phyloP scores from a whole-genome alignment of 805 yeast species.

The Wickerhamomyces sydowiorum region DNA sequence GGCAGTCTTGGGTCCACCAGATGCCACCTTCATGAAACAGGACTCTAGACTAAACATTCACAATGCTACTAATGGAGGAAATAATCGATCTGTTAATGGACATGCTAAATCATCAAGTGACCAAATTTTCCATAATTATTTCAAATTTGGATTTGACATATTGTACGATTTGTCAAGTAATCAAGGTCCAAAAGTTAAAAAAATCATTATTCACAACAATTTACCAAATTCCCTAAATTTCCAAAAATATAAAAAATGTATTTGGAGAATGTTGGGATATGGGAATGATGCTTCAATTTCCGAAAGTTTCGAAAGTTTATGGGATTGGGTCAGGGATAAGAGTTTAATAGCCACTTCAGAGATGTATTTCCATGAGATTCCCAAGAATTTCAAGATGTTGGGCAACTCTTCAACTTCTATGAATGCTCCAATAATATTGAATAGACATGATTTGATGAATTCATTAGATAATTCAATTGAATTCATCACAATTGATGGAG shows the following conservation, averaged over 20 bases:
- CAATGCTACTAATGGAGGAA: conserved; percentile 14
- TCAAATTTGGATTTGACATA: conserved; percentile 47
- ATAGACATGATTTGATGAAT: neutral
- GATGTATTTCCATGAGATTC: conserved; percentile 29
- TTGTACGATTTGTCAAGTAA: conserved; percentile 34
- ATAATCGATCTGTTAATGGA: neutral
- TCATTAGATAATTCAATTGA: neutral
- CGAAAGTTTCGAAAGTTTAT: neutral
- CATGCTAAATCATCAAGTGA: no score
- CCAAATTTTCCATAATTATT: conserved; percentile 50
- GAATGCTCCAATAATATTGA: neutral
- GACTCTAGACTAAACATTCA: conserved; percentile 38
- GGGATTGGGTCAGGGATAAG: neutral
- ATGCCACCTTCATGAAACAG: conserved; percentile 40
- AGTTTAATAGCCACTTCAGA: conserved; percentile 4
- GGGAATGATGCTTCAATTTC: neutral
- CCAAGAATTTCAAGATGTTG: conserved; percentile 6
- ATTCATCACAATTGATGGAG: neutral
- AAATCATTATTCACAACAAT: conserved; percentile 47
- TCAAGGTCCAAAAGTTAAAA: conserved; percentile 28
- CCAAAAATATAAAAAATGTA: conserved; percentile 46
- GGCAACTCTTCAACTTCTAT: no score
- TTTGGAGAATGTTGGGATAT: conserved; percentile 28
- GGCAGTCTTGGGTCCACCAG: conserved; percentile 49
- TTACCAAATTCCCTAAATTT: conserved; percentile 45